A percentile compares a stretch with the other conserved stretches of the same genome.
These are phyloP conservation scores for Terfezia claveryi DNA, from an alignment of 495 filamentous ascomycete genomes.

Conservation along the genomic window DNA sequence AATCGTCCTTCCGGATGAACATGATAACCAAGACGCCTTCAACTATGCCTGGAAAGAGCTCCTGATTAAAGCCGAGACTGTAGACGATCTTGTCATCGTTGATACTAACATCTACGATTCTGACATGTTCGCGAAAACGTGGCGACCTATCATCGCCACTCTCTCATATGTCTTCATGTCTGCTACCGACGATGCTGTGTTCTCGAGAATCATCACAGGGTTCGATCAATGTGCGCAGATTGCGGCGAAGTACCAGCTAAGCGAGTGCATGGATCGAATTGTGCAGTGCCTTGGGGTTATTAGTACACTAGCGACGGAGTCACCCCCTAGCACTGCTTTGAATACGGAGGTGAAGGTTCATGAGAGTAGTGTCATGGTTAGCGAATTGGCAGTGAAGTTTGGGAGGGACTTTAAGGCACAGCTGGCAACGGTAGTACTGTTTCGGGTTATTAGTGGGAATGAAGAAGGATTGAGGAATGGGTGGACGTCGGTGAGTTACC, in stretches of 20 bases:
- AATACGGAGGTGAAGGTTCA: constrained; percentile 93
- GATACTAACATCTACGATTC: constrained; percentile 89
- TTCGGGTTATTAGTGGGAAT: constrained; percentile 67
- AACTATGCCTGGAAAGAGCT: constrained; percentile 96
- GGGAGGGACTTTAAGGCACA: constrained; percentile 85
- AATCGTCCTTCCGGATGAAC: constrained; percentile 92
- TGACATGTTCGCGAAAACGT: constrained; percentile 91
- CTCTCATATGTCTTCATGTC: constrained; percentile 98
- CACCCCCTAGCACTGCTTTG: constrained; percentile 56
- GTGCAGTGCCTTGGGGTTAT: constrained; percentile 75
- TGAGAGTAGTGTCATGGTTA: constrained; percentile 92
- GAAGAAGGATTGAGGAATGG: constrained; percentile 53
- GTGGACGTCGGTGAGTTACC: constrained; percentile 47
- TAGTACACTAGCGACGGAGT: constrained; percentile 56
- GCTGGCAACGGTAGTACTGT: constrained; percentile 78
- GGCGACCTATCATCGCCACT: constrained; percentile 85
- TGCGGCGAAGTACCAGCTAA: constrained; percentile 62
- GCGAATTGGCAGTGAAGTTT: constrained; percentile 91
- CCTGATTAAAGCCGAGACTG: constrained; percentile 58
- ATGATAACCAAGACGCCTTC: constrained; percentile 87
- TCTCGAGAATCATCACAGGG: constrained; percentile 72
- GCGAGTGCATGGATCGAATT: constrained; percentile 76
- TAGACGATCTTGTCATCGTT: constrained; percentile 52
- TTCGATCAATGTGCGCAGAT: constrained; percentile 94
- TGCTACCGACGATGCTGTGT: constrained; percentile 92